Conservation (phyloP, 768 basidiomycete species). For the Calocera cornea region DNA sequence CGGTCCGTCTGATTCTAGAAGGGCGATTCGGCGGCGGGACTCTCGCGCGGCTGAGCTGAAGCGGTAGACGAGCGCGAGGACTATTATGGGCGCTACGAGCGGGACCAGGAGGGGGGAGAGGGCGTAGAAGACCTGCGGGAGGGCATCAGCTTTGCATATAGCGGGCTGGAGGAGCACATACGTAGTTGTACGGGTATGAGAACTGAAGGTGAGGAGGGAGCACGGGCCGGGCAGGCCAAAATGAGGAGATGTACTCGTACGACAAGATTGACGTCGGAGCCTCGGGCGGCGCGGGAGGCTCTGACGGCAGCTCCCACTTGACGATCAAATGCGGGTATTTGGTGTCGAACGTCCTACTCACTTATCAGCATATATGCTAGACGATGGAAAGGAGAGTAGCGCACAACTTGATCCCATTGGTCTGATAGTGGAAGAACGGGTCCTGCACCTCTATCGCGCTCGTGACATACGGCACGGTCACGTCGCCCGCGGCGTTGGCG, state of each 20-base stretch:
- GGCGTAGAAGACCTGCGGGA: constrained; percentile 36
- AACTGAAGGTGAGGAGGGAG: constrained; percentile 48
- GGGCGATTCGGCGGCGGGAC: constrained; percentile 51
- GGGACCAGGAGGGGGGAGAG: constrained; percentile 56
- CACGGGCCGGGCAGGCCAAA: constrained; percentile 29
- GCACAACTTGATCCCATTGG: constrained; percentile 51
- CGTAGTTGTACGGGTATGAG: constrained; percentile 57
- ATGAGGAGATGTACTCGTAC: constrained; percentile 33
- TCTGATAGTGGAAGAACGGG: constrained; percentile 42
- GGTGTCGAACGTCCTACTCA: constrained; percentile 39
- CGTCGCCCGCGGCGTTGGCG: constrained; percentile 62
- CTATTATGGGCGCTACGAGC: constrained; percentile 23
- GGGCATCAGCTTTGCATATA: constrained; percentile 1
- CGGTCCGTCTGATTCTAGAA: constrained; percentile 42
- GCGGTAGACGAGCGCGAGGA: constrained; percentile 42
- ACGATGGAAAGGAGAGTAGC: constrained; percentile 15
- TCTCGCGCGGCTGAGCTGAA: constrained; percentile 43
- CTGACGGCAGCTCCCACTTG: constrained; percentile 35
- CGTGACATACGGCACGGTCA: constrained; percentile 72
- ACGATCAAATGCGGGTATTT: constrained; percentile 45
- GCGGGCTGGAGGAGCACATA: constrained; percentile 25
- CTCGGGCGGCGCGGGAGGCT: constrained; percentile 29
- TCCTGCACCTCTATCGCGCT: constrained; percentile 58
- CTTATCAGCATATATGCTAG: too few species aligned
- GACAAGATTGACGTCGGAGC: constrained; percentile 28